phyloP scores from a whole-genome alignment of 768 basidiomycete species.

The Russula sp. region DNA sequence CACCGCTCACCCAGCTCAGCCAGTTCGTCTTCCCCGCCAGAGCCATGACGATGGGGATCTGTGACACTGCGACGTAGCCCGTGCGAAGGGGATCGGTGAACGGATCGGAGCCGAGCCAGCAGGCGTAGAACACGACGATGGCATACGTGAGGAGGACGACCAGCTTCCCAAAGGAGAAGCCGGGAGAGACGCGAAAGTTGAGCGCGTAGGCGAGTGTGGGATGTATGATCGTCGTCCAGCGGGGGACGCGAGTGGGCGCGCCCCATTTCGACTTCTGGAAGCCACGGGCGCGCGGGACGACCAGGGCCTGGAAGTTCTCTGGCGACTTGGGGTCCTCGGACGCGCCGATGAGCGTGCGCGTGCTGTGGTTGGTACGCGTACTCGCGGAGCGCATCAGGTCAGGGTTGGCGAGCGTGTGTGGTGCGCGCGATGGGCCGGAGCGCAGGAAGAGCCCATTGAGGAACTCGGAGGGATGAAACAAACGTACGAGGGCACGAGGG shows the following conservation, averaged over 20 bases:
- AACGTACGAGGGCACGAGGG: constrained; percentile 19
- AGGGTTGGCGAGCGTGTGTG: not conserved
- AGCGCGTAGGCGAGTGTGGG: constrained; percentile 31
- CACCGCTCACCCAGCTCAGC: constrained; percentile 36
- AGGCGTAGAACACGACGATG: constrained; percentile 33
- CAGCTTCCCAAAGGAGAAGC: constrained; percentile 36
- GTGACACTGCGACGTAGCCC: constrained; percentile 38
- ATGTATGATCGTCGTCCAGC: constrained; percentile 34
- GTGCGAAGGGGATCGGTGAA: constrained; percentile 33
- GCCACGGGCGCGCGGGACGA: not conserved
- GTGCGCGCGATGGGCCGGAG: not conserved
- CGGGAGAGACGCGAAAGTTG: constrained; percentile 31
- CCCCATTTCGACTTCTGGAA: not conserved
- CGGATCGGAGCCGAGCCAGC: constrained; percentile 33
- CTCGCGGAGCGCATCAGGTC: not conserved
- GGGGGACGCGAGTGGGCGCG: constrained; percentile 34
- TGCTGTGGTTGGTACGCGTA: constrained; percentile 1
- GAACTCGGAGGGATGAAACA: constrained; percentile 20
- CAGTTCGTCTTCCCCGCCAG: constrained; percentile 48
- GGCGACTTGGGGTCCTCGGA: constrained; percentile 2
- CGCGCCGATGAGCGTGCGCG: not conserved
- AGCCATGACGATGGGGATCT: constrained; percentile 40
- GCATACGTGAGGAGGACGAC: constrained; percentile 36
- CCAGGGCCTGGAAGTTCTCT: not conserved
- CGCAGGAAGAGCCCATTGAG: constrained; percentile 20